Conservation (phyloP, 2,329 filamentous ascomycete genomes). For the Pseudogymnoascus sp. region DNA sequence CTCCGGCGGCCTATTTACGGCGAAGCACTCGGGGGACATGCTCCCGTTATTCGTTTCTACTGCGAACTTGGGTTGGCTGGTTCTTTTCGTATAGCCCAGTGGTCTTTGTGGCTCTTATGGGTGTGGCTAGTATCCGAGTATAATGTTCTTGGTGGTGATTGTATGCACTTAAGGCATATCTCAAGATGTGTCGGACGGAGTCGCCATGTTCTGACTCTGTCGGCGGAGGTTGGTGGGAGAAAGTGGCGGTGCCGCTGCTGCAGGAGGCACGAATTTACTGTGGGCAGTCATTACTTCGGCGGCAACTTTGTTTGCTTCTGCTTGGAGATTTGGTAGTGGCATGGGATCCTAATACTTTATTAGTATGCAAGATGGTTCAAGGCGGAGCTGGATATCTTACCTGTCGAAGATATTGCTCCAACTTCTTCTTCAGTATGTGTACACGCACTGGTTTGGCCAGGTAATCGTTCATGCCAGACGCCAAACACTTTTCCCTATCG, state of each 20-base stretch:
- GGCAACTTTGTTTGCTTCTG: constrained; percentile 19
- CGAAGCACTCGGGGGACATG: neutral
- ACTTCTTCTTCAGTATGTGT: constrained; percentile 75
- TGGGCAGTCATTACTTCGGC: constrained; percentile 17
- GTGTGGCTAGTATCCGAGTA: neutral
- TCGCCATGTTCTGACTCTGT: neutral
- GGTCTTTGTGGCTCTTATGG: neutral
- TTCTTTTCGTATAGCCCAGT: neutral
- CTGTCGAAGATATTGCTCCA: constrained; percentile 55
- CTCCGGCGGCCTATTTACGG: neutral
- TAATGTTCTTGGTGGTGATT: neutral
- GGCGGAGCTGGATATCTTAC: constrained; percentile 12
- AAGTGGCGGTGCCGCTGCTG: constrained; percentile 9
- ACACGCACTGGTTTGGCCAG: constrained; percentile 91
- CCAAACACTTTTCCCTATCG: constrained; percentile 90
- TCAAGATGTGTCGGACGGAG: neutral
- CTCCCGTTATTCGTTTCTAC: neutral
- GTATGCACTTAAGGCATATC: neutral
- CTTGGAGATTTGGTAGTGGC: constrained; percentile 19
- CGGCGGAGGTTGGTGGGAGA: neutral
- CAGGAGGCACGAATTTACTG: constrained; percentile 11
- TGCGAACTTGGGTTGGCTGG: neutral
- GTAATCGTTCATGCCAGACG: constrained; percentile 96
- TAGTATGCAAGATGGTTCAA: neutral
- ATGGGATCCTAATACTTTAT: constrained; percentile 14